Conservation (phyloP, 768 basidiomycete genomes). For the Phlebiopsis gigantea region DNA sequence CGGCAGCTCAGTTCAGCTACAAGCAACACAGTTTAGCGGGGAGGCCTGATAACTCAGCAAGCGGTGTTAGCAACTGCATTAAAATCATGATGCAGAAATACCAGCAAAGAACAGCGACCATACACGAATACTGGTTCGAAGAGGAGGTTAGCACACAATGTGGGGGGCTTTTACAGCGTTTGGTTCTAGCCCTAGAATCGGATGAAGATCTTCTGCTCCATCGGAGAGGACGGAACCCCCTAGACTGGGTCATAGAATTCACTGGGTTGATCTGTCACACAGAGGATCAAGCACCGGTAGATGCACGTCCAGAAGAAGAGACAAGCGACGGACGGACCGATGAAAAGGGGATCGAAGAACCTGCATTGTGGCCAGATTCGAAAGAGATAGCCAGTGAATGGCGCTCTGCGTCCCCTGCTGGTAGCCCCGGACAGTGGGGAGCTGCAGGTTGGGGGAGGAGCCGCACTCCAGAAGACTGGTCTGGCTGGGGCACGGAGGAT, state of each 20-base stretch:
- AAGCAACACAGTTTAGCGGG: conserved; percentile 45
- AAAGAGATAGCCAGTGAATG: neutral
- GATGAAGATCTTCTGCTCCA: conserved; percentile 21
- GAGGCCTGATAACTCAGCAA: conserved; percentile 37
- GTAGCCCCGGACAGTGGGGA: neutral
- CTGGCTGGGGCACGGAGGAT: neutral
- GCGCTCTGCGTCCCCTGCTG: neutral
- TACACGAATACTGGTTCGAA: conserved; percentile 39
- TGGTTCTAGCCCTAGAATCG: conserved; percentile 43
- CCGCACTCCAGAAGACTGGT: neutral
- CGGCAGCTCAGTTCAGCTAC: conserved; percentile 38
- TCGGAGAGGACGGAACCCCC: conserved; percentile 11
- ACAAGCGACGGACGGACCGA: neutral
- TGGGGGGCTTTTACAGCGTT: conserved; percentile 56
- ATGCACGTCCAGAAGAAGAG: neutral
- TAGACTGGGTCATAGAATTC: neutral
- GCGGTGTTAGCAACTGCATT: conserved; percentile 45
- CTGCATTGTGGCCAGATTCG: neutral
- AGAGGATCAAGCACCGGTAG: conserved; percentile 17
- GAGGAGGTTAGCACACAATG: conserved; percentile 44
- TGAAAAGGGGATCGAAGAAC: neutral
- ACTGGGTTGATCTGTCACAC: neutral
- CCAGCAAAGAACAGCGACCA: conserved; percentile 41
- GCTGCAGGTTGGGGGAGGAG: neutral
- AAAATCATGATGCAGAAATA: conserved; percentile 50